Evolutionary conservation across 345 rosid genomes (phyloP), one percentile per base, ranked within the genome.

Genomic region (Pelargonium nanum): DNA sequence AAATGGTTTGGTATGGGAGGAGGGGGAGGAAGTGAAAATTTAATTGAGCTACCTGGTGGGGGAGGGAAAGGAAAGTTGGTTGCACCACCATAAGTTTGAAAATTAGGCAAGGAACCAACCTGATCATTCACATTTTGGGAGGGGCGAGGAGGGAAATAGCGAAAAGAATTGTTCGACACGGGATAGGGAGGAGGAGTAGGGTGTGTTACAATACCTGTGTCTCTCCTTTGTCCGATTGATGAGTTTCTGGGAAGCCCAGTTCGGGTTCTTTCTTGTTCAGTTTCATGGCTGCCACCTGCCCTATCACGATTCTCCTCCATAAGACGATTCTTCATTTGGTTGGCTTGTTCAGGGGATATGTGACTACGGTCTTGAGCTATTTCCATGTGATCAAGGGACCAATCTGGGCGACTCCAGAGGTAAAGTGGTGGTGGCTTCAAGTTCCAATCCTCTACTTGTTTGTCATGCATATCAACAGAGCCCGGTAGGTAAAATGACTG

Each of bases 401-500:
- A 83, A 58, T 83, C 85, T 4, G 19, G 54, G 26, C 78, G 83
- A 70, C 96, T 82, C 89, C 96, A 88, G 19, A 88, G 92, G 67
- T 74, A 88, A 12, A 88, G 78, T 0, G 83, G 82, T 16, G 93
- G 90, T 4, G 88, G 44, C 20, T 19, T 70, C 6, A 48, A 7
- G 60, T 81, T 84, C 94, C 89, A 86, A 30, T 79, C 81, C 44
- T 84, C 85, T 58, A 84, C 48, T 52, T 68, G 79, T 71, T 75
- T 64, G 57, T 76, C 74, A 57, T 75, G 24, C 55, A 60, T 68
- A 61, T 81, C 82, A 32, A 77, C 67, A 6, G 94, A 86, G 17
- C 94, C 85, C 0, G 87, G 94, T 1, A 82, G 80, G 78, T 88
- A 86, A 65, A 88, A 88, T 16, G 88, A 69, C 96, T 89, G 66